These are phyloP conservation scores for Camellia oleifera DNA, from an alignment of 179 eudicot species.

Conservation along the genomic window DNA sequence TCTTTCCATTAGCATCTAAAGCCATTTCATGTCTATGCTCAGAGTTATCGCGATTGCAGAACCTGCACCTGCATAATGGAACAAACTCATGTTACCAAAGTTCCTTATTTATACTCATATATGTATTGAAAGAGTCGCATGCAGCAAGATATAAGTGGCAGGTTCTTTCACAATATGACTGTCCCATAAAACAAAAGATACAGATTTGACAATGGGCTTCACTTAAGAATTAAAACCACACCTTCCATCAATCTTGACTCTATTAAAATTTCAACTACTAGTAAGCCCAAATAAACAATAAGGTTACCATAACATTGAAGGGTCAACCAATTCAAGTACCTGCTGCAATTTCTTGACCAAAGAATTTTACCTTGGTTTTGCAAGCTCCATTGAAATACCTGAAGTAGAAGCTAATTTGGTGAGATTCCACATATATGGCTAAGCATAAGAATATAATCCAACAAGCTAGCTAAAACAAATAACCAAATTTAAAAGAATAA, in stretches of 20 bases:
- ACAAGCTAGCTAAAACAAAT: background rate
- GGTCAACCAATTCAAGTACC: slow-evolving; percentile 40
- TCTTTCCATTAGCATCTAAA: slow-evolving; percentile 83
- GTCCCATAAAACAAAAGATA: too few species aligned
- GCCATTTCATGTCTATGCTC: slow-evolving; percentile 77
- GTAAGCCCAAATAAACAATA: background rate
- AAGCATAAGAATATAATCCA: slow-evolving; percentile 4
- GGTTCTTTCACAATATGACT: background rate
- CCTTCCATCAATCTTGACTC: too few species aligned
- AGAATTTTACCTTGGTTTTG: slow-evolving; percentile 90
- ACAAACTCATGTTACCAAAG: slow-evolving; percentile 13
- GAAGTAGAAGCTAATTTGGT: slow-evolving; percentile 23
- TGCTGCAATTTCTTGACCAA: slow-evolving; percentile 95
- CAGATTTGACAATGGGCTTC: too few species aligned
- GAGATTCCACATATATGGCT: slow-evolving; percentile 17
- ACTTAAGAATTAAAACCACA: too few species aligned
- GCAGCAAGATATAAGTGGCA: background rate
- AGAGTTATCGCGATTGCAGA: slow-evolving; percentile 38
- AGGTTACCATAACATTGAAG: background rate
- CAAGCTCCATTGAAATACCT: slow-evolving; percentile 98
- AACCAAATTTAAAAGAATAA: background rate
- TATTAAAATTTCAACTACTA: slow-evolving; percentile 6
- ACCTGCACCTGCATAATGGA: slow-evolving; percentile 61
- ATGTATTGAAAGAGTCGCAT: background rate
- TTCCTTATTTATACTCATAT: background rate